Evolutionary conservation across 306 rosid genomes (phyloP).

Genomic region (Sophora flavescens): DNA sequence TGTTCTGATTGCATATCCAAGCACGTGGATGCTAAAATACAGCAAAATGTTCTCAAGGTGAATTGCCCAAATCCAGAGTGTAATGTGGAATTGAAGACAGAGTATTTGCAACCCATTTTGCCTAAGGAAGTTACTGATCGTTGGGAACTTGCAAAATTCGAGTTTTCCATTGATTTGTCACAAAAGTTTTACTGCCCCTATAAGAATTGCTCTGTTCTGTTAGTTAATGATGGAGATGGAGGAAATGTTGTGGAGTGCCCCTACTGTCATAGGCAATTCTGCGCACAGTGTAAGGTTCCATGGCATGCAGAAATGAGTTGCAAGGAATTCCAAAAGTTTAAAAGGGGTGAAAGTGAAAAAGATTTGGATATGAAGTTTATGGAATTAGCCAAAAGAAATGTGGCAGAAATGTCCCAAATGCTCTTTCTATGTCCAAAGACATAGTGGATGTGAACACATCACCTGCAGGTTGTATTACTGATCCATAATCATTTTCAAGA

Average conservation of each 20-base stretch:
- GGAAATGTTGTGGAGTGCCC: background rate
- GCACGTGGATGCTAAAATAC: background rate
- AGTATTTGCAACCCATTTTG: constrained; percentile 8
- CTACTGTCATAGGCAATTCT: background rate
- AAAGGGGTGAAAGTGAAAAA: background rate
- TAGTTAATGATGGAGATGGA: background rate
- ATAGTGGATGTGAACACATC: background rate
- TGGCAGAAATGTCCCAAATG: constrained; percentile 35
- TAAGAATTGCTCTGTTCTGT: constrained; percentile 32
- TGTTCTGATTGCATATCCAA: constrained; percentile 16
- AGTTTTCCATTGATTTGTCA: background rate
- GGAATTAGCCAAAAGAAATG: background rate
- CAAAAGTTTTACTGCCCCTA: constrained; percentile 34
- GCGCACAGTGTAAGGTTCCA: background rate
- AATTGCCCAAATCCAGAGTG: constrained; percentile 31
- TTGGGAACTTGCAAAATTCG: background rate
- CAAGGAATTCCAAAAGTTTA: background rate
- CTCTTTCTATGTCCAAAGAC: background rate
- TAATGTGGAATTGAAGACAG: background rate
- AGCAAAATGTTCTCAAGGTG: background rate
- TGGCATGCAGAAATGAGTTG: background rate
- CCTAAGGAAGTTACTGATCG: background rate
- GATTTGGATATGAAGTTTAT: background rate
- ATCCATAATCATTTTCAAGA: background rate
- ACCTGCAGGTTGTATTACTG: constrained; percentile 12